Evolutionary conservation across 78 protist species (phyloP), one percentile per base, ranked within the genome.

Genomic region (Neovahlkampfia damariscottae): DNA sequence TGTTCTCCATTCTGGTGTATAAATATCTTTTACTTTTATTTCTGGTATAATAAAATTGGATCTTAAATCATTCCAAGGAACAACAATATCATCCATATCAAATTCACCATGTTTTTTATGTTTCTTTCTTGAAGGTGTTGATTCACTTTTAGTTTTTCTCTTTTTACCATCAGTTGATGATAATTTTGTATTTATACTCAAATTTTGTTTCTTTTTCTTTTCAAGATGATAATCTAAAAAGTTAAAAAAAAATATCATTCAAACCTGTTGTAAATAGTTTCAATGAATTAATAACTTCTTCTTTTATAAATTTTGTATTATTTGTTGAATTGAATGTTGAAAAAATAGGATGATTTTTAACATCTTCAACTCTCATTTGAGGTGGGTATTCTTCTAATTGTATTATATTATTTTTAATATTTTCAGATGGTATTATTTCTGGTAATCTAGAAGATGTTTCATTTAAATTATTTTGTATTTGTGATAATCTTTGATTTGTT

Each of bases 41-140:
- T 50, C 62, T 50, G 62, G 62, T 50, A 50, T 50, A 19, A 19
- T 50, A 19, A 50, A 50, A 50, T 50, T 50, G 19, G 62, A 50
- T 50, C 62, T 50, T n/a, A 50, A n/a, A n/a, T 50, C 62, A 19
- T 50, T 50, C 62, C 62, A 50, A n/a, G 62, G 62, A 50, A 50
- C 19, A 19, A n/a, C 19, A 50, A 50, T 19, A 19, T 50, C 62
- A 19, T 50, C 62, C 19, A 50, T 50, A 19, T 50, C 62, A 19
- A 50, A 50, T 50, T 50, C 62, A 50, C 19, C 19, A n/a, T 50
- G 34, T 19, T 50, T 50, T n/a, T 50, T 50, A 19, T 19, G 34
- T n/a, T 50, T 50, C 19, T 19, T 50, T 50, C 62, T 50, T 50
- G 34, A 19, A n/a, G 34, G 19, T 19, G 62, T 19, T 50, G 34